Evolutionary conservation across 2,329 filamentous ascomycete species (phyloP).

Genomic region (Raffaelea arxii): DNA sequence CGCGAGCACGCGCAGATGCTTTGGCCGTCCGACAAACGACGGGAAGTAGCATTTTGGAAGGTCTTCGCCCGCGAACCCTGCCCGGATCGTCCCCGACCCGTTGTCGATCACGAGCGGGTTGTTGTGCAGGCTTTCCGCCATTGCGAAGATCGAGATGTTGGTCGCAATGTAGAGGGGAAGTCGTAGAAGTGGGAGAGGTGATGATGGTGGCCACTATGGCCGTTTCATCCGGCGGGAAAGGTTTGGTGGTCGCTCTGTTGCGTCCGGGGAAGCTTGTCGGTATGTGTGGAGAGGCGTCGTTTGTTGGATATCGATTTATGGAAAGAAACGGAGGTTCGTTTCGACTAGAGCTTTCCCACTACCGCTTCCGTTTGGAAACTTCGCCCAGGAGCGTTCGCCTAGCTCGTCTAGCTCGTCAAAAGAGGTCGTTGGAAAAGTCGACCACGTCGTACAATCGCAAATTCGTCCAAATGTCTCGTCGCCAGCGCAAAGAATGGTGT

Average conservation of each 20-base stretch:
- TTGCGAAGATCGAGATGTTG: constrained; percentile 15
- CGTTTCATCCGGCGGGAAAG: constrained; percentile 1
- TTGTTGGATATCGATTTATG: too few relatives aligned
- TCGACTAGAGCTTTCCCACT: too few relatives aligned
- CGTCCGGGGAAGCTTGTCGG: too few relatives aligned
- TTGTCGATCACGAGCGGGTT: constrained; percentile 98
- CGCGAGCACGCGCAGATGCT: constrained; percentile 90
- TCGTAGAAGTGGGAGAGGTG: too few relatives aligned
- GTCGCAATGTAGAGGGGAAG: neutral
- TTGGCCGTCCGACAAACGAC: constrained; percentile 91
- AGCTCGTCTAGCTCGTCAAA: too few relatives aligned
- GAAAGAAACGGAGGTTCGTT: too few relatives aligned
- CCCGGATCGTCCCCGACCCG: constrained; percentile 93
- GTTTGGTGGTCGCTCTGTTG: neutral
- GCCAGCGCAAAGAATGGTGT: neutral
- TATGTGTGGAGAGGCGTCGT: too few relatives aligned
- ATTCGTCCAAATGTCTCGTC: neutral
- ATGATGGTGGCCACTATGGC: neutral
- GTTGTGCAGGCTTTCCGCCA: constrained; percentile 72
- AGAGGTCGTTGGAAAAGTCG: too few relatives aligned
- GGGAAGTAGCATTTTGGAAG: constrained; percentile 95
- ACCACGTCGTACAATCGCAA: too few relatives aligned
- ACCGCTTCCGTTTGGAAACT: too few relatives aligned
- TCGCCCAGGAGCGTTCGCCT: too few relatives aligned
- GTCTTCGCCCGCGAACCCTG: constrained; percentile 93